phyloP scores from a whole-genome alignment of 352 stramenopile species.

The Globisporangium yorkense region DNA sequence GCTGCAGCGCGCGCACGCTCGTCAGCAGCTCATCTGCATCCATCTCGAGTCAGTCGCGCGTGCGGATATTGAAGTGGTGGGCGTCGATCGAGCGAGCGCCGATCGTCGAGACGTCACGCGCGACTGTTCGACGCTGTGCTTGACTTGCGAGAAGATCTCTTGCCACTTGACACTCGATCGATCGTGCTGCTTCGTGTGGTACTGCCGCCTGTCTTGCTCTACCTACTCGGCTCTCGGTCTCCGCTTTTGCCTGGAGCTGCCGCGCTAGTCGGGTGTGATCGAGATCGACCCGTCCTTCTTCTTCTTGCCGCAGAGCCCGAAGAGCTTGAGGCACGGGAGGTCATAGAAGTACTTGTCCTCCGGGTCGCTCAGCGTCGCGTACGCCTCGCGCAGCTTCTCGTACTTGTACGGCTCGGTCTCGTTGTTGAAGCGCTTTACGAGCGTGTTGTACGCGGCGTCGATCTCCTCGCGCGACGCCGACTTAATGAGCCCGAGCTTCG shows the following conservation, averaged over 20 bases:
- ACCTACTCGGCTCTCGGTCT: background rate
- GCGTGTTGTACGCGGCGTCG: constrained; percentile 69
- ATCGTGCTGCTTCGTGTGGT: no score
- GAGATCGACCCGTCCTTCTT: constrained; percentile 77
- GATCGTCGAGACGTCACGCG: background rate
- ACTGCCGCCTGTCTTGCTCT: background rate
- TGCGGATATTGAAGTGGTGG: background rate
- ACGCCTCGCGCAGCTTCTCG: constrained; percentile 74
- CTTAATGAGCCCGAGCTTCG: constrained; percentile 74
- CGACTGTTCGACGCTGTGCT: background rate
- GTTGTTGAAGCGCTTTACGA: constrained; percentile 85
- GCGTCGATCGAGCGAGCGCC: background rate
- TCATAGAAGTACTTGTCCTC: constrained; percentile 87
- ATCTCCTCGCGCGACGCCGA: constrained; percentile 66
- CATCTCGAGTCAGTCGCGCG: background rate
- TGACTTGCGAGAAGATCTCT: no score
- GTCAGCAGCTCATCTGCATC: background rate
- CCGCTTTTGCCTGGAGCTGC: background rate
- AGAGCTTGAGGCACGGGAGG: constrained; percentile 78
- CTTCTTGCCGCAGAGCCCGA: constrained; percentile 72
- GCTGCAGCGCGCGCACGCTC: constrained; percentile 7
- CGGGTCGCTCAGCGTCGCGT: constrained; percentile 66
- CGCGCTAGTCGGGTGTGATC: constrained; percentile 53
- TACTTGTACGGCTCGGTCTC: constrained; percentile 81
- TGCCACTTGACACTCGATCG: no score